A percentile compares a stretch with the other conserved stretches of the same genome.
phyloP scores from a whole-genome alignment of 768 basidiomycete species.

The Pleurotus djamor region DNA sequence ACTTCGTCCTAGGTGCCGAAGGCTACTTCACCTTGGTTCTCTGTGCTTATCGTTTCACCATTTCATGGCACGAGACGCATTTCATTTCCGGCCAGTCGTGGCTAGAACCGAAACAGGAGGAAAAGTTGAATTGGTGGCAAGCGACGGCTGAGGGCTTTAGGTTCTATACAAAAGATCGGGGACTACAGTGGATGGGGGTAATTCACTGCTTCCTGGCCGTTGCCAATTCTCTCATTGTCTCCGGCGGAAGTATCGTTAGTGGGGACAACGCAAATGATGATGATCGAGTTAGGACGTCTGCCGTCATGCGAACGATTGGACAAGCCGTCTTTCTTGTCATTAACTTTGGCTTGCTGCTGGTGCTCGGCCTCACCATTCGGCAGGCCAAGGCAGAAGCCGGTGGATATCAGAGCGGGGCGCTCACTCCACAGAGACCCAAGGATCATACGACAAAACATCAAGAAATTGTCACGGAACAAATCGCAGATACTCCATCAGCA shows the following conservation, averaged over 20 bases:
- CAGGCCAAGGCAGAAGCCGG: conserved; percentile 12
- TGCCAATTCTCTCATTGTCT: conserved; percentile 29
- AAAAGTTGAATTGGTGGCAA: conserved; percentile 12
- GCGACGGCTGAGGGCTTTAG: conserved; percentile 21
- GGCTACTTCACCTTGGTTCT: conserved; percentile 30
- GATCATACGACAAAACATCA: neutral
- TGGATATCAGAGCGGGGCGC: conserved; percentile 7
- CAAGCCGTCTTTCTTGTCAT: conserved; percentile 29
- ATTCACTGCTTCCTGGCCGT: conserved; percentile 26
- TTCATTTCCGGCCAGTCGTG: conserved; percentile 24
- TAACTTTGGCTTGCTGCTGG: conserved; percentile 20
- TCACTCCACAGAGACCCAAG: neutral
- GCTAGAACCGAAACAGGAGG: conserved; percentile 26
- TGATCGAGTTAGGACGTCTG: conserved; percentile 8
- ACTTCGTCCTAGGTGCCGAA: conserved; percentile 26
- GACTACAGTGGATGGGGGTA: conserved; percentile 23
- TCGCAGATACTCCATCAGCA: neutral
- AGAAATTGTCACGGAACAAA: too few species aligned
- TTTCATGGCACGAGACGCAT: conserved; percentile 33
- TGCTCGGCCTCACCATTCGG: conserved; percentile 22
- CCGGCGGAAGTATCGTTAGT: conserved; percentile 27
- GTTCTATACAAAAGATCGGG: conserved; percentile 13
- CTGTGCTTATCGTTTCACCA: conserved; percentile 30
- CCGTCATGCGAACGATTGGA: conserved; percentile 22
- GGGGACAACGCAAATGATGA: conserved; percentile 15